These are phyloP conservation scores for Pythium sp. DNA, from an alignment of 352 stramenopile species.

Conservation along the genomic window DNA sequence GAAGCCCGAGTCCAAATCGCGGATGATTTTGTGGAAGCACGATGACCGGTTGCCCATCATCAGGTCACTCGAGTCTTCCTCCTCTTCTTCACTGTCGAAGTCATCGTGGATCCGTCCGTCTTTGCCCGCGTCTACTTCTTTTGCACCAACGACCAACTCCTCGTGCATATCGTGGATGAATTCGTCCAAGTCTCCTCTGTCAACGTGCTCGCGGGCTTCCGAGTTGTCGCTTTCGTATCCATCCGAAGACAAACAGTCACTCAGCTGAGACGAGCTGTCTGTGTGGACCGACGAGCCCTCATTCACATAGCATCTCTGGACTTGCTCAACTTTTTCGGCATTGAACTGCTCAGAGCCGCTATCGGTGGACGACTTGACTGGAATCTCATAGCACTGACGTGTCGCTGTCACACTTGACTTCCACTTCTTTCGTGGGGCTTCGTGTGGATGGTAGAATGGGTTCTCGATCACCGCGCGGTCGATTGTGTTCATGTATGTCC, in stretches of 20 bases:
- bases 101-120: constrained; percentile 12
- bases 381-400: constrained; percentile 53
- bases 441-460: constrained; percentile 63
- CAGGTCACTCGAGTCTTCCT: constrained; percentile 12
- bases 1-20: constrained; percentile 52
- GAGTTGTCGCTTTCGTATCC: constrained; percentile 33
- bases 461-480: constrained; percentile 64
- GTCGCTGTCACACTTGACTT: constrained; percentile 55
- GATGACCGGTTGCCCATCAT: constrained; percentile 19
- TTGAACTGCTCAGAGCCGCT: constrained; percentile 6
- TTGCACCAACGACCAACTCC: constrained; percentile 9
- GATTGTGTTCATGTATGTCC: constrained; percentile 70
- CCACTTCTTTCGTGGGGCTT: constrained; percentile 43
- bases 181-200: constrained; percentile 28
- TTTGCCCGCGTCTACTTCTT: background rate
- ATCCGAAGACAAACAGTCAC: constrained; percentile 19
- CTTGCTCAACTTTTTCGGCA: constrained; percentile 9
- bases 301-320: background rate
- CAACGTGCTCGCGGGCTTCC: constrained; percentile 14
- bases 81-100: constrained; percentile 23
- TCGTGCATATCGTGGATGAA: constrained; percentile 23
- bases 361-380: constrained; percentile 4
- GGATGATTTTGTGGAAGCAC: constrained; percentile 48
- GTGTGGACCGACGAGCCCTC: constrained; percentile 29
- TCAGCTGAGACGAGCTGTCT: constrained; percentile 28